These are phyloP conservation scores for Boletus reticulatus DNA, from an alignment of 768 basidiomycete species.

Conservation along the genomic window DNA sequence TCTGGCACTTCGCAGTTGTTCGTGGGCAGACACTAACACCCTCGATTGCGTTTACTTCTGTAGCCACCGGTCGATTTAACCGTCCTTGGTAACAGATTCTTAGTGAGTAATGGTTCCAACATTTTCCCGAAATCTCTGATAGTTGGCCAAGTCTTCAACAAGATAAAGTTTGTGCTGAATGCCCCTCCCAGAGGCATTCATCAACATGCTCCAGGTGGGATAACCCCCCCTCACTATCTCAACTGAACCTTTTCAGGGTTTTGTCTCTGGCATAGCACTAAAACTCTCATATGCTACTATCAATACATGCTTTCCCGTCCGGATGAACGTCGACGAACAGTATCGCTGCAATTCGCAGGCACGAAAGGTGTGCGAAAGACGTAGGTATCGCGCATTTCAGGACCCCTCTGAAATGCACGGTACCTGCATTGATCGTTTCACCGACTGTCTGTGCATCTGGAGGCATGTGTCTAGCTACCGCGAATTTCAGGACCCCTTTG, in stretches of 20 bases:
- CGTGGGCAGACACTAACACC: conserved; percentile 71
- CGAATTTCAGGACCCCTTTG: no score
- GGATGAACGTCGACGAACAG: no score
- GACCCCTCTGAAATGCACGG: no score
- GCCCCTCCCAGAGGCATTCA: conserved; percentile 89
- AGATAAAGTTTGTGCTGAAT: conserved; percentile 86
- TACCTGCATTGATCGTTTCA: no score
- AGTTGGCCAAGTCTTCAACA: conserved; percentile 62
- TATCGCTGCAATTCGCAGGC: no score
- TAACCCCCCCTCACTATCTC: background rate
- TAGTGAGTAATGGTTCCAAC: conserved; percentile 26
- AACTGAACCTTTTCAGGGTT: conserved; percentile 41
- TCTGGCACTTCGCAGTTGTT: conserved; percentile 74
- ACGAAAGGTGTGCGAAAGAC: no score
- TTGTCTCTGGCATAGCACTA: conserved; percentile 51
- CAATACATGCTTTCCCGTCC: no score
- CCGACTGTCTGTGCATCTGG: no score
- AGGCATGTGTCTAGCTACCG: no score
- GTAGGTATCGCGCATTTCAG: no score
- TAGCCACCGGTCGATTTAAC: conserved; percentile 17
- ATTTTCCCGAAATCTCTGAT: conserved; percentile 1
- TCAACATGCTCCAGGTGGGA: conserved; percentile 78
- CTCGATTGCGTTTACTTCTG: conserved; percentile 79
- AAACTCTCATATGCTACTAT: no score
- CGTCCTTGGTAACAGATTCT: conserved; percentile 33